Conservation (phyloP, 805 yeast species). For the Ogataea paradorogensis region DNA sequence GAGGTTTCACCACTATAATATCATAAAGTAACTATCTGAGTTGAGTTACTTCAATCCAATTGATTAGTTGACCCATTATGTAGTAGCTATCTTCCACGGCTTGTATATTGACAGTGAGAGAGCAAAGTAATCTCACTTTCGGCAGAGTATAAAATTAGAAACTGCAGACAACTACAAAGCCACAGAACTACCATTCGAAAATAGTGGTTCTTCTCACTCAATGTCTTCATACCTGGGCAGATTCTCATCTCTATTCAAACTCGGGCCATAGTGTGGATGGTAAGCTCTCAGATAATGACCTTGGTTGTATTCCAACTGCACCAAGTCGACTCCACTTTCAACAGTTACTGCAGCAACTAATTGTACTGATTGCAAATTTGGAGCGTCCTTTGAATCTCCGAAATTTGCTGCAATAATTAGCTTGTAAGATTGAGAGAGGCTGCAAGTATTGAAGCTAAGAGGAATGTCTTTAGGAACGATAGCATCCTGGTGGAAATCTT, state of each 20-base stretch:
- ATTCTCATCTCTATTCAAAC: neutral
- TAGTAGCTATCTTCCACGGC: too few species aligned
- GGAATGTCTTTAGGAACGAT: conserved; percentile 46
- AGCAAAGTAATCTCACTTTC: too few species aligned
- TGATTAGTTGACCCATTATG: too few species aligned
- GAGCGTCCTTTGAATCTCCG: conserved; percentile 13
- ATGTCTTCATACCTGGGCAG: conserved; percentile 17
- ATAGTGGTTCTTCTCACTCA: neutral
- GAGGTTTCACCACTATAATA: too few species aligned
- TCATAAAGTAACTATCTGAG: too few species aligned
- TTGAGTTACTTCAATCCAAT: too few species aligned
- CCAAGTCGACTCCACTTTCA: conserved; percentile 25
- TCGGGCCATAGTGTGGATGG: neutral
- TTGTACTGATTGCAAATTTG: conserved; percentile 10
- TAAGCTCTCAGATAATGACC: neutral
- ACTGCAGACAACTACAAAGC: too few species aligned
- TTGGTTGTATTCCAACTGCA: neutral
- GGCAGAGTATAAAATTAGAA: too few species aligned
- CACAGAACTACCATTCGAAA: too few species aligned
- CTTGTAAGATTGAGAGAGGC: conserved; percentile 45
- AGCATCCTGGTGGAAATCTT: conserved; percentile 37
- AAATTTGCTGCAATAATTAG: conserved; percentile 36
- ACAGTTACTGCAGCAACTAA: conserved; percentile 19
- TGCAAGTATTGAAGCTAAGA: conserved; percentile 57
- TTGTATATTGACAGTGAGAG: too few species aligned